Conservation (phyloP, 352 stramenopile genomes). For the Phytophthora parvispora region DNA sequence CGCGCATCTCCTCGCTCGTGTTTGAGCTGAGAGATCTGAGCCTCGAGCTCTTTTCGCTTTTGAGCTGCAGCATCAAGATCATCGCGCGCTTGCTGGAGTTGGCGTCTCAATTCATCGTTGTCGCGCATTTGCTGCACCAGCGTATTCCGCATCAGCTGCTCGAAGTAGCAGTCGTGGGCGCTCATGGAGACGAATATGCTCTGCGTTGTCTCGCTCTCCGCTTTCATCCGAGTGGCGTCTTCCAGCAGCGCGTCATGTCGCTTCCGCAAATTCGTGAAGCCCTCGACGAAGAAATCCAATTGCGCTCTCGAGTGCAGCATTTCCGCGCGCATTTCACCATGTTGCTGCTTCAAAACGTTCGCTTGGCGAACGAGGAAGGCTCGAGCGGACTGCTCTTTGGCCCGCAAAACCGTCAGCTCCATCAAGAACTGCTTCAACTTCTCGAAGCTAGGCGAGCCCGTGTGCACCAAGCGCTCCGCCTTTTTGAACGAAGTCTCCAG, state of each 20-base stretch:
- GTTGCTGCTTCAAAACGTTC: constrained; percentile 49
- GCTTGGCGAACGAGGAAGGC: constrained; percentile 66
- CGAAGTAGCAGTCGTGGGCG: constrained; percentile 66
- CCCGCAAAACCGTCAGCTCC: constrained; percentile 60
- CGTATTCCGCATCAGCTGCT: constrained; percentile 57
- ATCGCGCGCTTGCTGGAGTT: constrained; percentile 28
- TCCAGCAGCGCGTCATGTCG: constrained; percentile 74
- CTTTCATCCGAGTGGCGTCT: constrained; percentile 61
- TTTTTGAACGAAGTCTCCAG: constrained; percentile 73
- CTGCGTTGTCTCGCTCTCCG: constrained; percentile 68
- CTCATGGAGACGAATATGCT: constrained; percentile 70
- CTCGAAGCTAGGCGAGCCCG: constrained; percentile 66
- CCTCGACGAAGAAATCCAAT: constrained; percentile 83
- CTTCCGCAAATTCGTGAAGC: constrained; percentile 70
- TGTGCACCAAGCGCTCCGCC: constrained; percentile 65
- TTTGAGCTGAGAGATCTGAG: constrained; percentile 56
- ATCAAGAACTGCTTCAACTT: constrained; percentile 83
- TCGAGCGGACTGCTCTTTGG: constrained; percentile 67
- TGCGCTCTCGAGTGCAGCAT: constrained; percentile 73
- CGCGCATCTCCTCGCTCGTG: constrained; percentile 54
- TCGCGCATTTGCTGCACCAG: constrained; percentile 51
- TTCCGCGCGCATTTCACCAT: constrained; percentile 67
- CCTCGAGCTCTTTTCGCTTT: constrained; percentile 52
- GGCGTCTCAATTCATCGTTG: constrained; percentile 36
- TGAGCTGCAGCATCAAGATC: constrained; percentile 36